These are phyloP conservation scores for Aspergillus sp. DNA, from an alignment of 2,329 filamentous ascomycete genomes.

Conservation along the genomic window DNA sequence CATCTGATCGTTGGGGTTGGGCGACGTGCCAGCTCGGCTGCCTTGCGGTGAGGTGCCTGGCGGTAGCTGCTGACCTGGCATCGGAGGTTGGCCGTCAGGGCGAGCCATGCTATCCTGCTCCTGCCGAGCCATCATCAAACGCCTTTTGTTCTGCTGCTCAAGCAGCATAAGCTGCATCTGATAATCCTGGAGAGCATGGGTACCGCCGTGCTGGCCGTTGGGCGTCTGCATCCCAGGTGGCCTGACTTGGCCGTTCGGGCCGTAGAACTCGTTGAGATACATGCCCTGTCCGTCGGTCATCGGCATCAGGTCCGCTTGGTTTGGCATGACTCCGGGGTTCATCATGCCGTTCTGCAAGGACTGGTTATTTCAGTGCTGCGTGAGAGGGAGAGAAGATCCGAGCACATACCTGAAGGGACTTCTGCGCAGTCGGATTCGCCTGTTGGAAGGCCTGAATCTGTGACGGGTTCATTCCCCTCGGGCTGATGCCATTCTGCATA, in stretches of 20 bases:
- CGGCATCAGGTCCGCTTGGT: slow-evolving; percentile 74
- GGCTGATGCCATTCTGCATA: slow-evolving; percentile 62
- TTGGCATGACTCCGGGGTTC: slow-evolving; percentile 56
- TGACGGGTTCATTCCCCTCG: slow-evolving; percentile 60
- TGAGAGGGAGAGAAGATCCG: slow-evolving; percentile 67
- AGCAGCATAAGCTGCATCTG: slow-evolving; percentile 62
- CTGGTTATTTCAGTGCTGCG: slow-evolving; percentile 69
- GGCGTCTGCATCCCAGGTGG: slow-evolving; percentile 31
- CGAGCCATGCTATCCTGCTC: slow-evolving; percentile 55
- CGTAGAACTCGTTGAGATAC: slow-evolving; percentile 48
- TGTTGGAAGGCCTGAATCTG: slow-evolving; percentile 61
- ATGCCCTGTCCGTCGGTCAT: slow-evolving; percentile 52
- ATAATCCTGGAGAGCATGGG: slow-evolving; percentile 60
- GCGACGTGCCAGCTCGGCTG: slow-evolving; percentile 49
- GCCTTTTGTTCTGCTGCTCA: slow-evolving; percentile 60
- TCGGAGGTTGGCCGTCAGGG: slow-evolving; percentile 39
- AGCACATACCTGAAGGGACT: slow-evolving; percentile 80
- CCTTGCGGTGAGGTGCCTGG: slow-evolving; percentile 50
- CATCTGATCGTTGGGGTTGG: slow-evolving; percentile 54
- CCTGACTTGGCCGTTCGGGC: slow-evolving; percentile 45
- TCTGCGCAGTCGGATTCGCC: slow-evolving; percentile 52
- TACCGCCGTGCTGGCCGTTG: slow-evolving; percentile 37
- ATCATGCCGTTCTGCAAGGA: slow-evolving; percentile 64
- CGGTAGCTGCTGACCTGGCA: slow-evolving; percentile 40
- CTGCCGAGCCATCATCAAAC: slow-evolving; percentile 56